A percentile compares a stretch with the other conserved stretches of the same genome.
phyloP scores from a whole-genome alignment of 305 asterid species.

The Fraxinus latifolia region DNA sequence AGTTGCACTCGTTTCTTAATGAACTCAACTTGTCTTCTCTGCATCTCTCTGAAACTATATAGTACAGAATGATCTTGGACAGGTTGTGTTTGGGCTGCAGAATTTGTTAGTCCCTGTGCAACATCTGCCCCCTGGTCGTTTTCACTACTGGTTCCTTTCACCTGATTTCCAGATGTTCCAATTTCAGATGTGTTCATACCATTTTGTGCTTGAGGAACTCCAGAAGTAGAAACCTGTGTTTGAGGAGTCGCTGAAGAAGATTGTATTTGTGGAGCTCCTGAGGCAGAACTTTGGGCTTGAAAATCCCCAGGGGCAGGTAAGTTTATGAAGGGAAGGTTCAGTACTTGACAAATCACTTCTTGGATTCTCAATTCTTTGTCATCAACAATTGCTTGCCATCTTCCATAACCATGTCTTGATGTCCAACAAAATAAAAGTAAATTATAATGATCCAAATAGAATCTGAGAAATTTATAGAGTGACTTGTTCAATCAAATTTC shows the following conservation, averaged over 20 bases:
- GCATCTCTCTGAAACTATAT: conserved; percentile 85
- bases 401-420: conserved; percentile 93
- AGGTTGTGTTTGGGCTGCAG: conserved; percentile 52
- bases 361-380: conserved; percentile 83
- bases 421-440: conserved; percentile 28
- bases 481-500: background rate
- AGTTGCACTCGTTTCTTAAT: conserved; percentile 89
- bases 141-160: conserved; percentile 41
- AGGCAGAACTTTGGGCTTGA: conserved; percentile 41
- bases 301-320: conserved; percentile 60
- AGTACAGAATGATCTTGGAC: conserved; percentile 58
- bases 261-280: conserved; percentile 41
- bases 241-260: conserved; percentile 42
- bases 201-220: conserved; percentile 49
- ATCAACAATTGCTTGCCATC: conserved; percentile 97
- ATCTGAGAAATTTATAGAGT: conserved; percentile 8
- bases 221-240: conserved; percentile 47
- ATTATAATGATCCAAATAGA: conserved; percentile 8
- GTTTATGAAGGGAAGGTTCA: conserved; percentile 61
- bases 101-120: conserved; percentile 55
- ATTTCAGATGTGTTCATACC: conserved; percentile 40
- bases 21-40: conserved; percentile 88
- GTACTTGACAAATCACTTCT: conserved; percentile 86
- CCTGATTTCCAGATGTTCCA: conserved; percentile 52
- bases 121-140: conserved; percentile 46